Base-by-base conservation (phyloP, 2,329 filamentous ascomycete genomes). In the Cercospora sp. region DNA sequence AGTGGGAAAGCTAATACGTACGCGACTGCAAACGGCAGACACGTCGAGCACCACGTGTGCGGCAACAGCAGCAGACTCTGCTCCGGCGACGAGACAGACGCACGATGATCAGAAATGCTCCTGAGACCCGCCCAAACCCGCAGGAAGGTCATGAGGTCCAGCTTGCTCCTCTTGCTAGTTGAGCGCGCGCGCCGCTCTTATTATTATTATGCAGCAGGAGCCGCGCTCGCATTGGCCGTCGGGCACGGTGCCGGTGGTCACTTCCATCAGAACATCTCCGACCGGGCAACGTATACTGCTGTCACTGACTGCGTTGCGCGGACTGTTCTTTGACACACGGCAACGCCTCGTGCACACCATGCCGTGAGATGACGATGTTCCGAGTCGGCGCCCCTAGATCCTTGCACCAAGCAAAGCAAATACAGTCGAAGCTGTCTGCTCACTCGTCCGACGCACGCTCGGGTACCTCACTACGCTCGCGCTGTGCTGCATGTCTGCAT, bases 41-140 rank as follows among this genome's bases (percentile, higher is more conserved):
- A 31, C 57, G 31, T 40, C 57, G 33, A 99, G 90, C 10, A 97
- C 91, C 77, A 98, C 90, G 82, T 92, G 94, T 75, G 84, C 83
- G 2, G 31, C 26, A 40, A 40, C 30, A 36, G 18, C 58, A 18
- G 36, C 58, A 31, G 36, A 26, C 55, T 18, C n/a, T 40, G 33
- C 33, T 18, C 28, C 58, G 31, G n/a, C 31, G n/a, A 33, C n/a
- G 16, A 20, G n/a, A 60, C 28, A 40, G 58, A 60, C 31, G n/a
- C 58, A 60, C 55, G 55, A 33, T n/a, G 23, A 16, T 26, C 55
- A 59, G 55, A 42, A 42, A 42, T 42, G 36, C 6, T 42, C 36
- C 36, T 42, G 36, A 42, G 58, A 36, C 31, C 28, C 58, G 58
- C 31, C 18, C 58, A 28, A 58, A 30, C 53, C 53, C 53, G 53